phyloP scores from a whole-genome alignment of 2,329 filamentous ascomycete species.

The Pseudogymnoascus sp. region DNA sequence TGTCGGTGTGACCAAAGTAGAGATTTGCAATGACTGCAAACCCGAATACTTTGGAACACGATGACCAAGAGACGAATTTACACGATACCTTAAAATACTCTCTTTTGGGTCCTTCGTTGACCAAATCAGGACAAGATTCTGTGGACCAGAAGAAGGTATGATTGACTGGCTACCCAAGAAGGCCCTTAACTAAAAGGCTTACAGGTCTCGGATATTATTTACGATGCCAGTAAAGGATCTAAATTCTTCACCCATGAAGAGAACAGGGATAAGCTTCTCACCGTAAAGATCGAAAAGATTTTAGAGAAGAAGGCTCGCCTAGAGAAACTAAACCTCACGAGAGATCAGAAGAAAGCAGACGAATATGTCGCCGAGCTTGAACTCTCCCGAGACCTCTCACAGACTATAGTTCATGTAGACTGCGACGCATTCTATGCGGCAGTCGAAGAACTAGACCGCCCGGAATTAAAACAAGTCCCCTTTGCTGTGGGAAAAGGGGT shows the following conservation, averaged over 20 bases:
- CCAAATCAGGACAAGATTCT: slow-evolving; percentile 85
- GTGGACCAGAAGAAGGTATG: slow-evolving; percentile 83
- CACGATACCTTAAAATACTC: slow-evolving; percentile 78
- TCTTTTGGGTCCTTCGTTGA: slow-evolving; percentile 81
- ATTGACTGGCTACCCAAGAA: not conserved
- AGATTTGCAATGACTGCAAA: slow-evolving; percentile 9
- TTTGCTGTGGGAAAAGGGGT: slow-evolving; percentile 79
- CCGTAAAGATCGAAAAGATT: slow-evolving; percentile 77
- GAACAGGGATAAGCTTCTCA: slow-evolving; percentile 71
- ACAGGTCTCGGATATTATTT: slow-evolving; percentile 89
- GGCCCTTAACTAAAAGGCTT: slow-evolving; percentile 14
- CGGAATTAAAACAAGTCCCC: slow-evolving; percentile 77
- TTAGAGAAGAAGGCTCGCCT: slow-evolving; percentile 68
- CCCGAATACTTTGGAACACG: not conserved
- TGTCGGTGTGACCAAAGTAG: not conserved
- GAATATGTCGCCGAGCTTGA: slow-evolving; percentile 77
- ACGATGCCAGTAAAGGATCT: slow-evolving; percentile 91
- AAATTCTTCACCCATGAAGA: slow-evolving; percentile 95
- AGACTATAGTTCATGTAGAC: slow-evolving; percentile 84
- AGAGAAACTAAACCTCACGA: slow-evolving; percentile 67
- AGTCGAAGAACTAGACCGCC: slow-evolving; percentile 77
- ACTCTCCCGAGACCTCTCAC: slow-evolving; percentile 69
- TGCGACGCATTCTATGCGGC: slow-evolving; percentile 98
- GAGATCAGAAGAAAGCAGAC: slow-evolving; percentile 71
- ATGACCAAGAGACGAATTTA: slow-evolving; percentile 9